These are phyloP conservation scores for Penicillium sclerotiorum DNA, from an alignment of 2,329 filamentous ascomycete species.

Conservation along the genomic window DNA sequence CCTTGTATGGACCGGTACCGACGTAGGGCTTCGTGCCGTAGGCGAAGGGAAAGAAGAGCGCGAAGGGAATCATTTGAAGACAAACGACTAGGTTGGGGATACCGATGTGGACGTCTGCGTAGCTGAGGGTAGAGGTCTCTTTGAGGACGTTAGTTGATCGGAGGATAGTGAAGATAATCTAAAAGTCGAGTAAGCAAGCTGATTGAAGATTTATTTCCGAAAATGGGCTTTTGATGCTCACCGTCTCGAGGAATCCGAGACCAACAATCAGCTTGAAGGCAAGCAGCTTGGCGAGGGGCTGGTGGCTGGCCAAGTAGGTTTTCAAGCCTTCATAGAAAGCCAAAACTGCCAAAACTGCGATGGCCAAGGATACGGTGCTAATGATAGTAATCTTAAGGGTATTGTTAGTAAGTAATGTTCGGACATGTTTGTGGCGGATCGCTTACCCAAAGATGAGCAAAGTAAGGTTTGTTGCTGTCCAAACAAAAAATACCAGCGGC, in stretches of 20 bases:
- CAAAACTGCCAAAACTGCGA: constrained; percentile 32
- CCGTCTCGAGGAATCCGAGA: constrained; percentile 32
- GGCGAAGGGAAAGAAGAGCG: constrained; percentile 34
- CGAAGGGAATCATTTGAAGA: constrained; percentile 34
- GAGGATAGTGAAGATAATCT: constrained; percentile 37
- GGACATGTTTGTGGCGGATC: neutral
- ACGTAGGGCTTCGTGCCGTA: constrained; percentile 16
- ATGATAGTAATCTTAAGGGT: constrained; percentile 17
- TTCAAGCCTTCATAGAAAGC: constrained; percentile 31
- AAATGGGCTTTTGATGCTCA: constrained; percentile 17
- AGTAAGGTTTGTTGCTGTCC: constrained; percentile 34
- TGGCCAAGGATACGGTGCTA: constrained; percentile 16
- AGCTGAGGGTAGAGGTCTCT: constrained; percentile 27
- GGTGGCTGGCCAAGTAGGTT: constrained; percentile 27
- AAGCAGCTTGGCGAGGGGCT: constrained; percentile 35
- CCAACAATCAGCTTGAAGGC: constrained; percentile 41
- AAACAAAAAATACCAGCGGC: constrained; percentile 33
- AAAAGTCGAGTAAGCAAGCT: neutral
- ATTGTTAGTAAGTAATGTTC: neutral
- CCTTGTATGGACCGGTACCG: neutral
- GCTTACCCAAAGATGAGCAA: constrained; percentile 42
- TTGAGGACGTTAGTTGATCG: constrained; percentile 24
- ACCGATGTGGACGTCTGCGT: constrained; percentile 34
- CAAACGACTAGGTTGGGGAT: constrained; percentile 35
- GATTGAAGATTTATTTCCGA: neutral